Evolutionary conservation across 2,329 filamentous ascomycete genomes (phyloP).

Genomic region (Arthrobotrys musiformis): DNA sequence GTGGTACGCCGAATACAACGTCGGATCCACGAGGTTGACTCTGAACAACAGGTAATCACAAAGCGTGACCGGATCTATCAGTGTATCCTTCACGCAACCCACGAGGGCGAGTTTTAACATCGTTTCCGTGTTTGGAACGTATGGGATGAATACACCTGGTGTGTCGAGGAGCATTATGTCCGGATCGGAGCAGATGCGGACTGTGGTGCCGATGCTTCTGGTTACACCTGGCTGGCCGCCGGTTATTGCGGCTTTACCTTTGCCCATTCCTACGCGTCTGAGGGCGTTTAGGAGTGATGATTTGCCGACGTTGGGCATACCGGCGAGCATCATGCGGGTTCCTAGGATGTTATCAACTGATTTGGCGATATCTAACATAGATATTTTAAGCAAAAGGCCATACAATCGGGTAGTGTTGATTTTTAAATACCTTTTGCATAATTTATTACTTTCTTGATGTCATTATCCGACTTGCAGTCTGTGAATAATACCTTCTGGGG

Average conservation of each 20-base stretch:
- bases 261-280: slow-evolving; percentile 73
- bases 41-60: slow-evolving; percentile 91
- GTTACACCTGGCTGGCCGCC: slow-evolving; percentile 91
- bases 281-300: slow-evolving; percentile 91
- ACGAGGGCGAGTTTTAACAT: slow-evolving; percentile 97
- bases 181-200: slow-evolving; percentile 77
- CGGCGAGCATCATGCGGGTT: slow-evolving; percentile 86
- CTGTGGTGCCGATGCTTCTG: slow-evolving; percentile 81
- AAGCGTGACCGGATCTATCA: slow-evolving; percentile 80
- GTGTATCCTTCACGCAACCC: slow-evolving; percentile 87
- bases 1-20: slow-evolving; percentile 72
- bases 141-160: slow-evolving; percentile 93
- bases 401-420: not conserved
- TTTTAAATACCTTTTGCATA: slow-evolving; percentile 56
- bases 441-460: slow-evolving; percentile 64
- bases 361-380: slow-evolving; percentile 55
- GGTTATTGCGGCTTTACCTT: slow-evolving; percentile 79
- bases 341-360: slow-evolving; percentile 74
- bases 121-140: slow-evolving; percentile 81
- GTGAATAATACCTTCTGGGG: slow-evolving; percentile 69
- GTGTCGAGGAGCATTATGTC: slow-evolving; percentile 86
- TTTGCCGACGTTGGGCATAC: slow-evolving; percentile 98
- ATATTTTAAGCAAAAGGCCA: not conserved
- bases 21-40: slow-evolving; percentile 75
- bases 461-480: slow-evolving; percentile 65